Conservation (phyloP, 2,329 filamentous ascomycete genomes). For the Pestalotiopsis sp. region DNA sequence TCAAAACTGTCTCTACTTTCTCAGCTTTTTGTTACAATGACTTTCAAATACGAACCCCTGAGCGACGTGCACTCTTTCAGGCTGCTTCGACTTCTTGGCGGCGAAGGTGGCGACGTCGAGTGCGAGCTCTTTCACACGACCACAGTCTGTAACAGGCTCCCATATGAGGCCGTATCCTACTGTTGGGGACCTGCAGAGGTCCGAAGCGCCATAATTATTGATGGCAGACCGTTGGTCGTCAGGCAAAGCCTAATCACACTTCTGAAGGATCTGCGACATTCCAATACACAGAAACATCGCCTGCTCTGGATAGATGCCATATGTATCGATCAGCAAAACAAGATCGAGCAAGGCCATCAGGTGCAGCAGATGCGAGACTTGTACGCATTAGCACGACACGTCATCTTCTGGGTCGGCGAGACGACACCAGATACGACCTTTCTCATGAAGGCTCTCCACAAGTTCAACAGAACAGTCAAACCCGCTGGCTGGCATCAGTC, state of each 20-base stretch:
- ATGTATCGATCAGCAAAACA: background rate
- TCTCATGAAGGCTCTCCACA: background rate
- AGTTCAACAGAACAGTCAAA: background rate
- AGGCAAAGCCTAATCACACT: background rate
- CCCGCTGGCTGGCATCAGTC: background rate
- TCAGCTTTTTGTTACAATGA: too few relatives aligned
- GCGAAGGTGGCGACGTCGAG: background rate
- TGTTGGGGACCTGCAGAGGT: background rate
- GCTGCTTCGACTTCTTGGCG: background rate
- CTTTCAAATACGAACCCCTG: too few relatives aligned
- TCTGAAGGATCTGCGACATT: background rate
- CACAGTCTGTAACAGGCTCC: background rate
- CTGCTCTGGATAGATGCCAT: background rate
- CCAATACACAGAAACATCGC: background rate
- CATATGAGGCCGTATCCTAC: background rate
- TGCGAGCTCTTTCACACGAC: background rate
- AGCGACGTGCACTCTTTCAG: background rate
- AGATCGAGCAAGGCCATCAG: background rate
- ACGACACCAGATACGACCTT: background rate
- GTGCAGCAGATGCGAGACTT: background rate
- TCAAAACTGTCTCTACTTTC: too few relatives aligned
- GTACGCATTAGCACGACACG: background rate
- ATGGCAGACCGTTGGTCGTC: background rate
- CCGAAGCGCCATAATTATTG: background rate
- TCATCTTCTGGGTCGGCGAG: background rate